Evolutionary conservation across 2,329 filamentous ascomycete genomes (phyloP), one percentile per base, ranked within the genome.

Genomic region (Neonectria faginata): DNA sequence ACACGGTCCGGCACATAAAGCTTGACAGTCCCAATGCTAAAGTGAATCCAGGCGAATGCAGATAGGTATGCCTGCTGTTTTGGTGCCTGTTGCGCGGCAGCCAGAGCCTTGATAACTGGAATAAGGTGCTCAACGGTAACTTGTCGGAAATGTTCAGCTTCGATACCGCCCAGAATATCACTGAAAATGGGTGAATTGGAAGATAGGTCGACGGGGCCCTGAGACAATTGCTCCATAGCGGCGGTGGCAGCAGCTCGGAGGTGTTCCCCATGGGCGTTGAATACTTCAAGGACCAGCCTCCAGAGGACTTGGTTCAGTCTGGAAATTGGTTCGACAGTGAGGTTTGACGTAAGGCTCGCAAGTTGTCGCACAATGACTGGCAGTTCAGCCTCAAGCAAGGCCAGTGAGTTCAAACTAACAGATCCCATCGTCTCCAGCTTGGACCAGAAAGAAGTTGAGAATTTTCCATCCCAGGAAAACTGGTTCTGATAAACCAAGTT

Each of bases 1-100:
- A 92, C 86, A 69, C 91, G 90, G 77, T 97, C 91, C 0, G 97
- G 94, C 2, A 98, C 89, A 74, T 95, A 97, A 2, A 97, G 84
- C 66, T 87, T 87, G 52, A 98, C 83, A 42, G 91, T 88, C 16
- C 90, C 90, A 20, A 94, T 79, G 2, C 92, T 91, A 65, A 97
- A 89, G 55, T 91, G 85, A 29, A 94, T 84, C 88, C 94, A 96
- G 5, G 92, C 90, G 22, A 91, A 79, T 6, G 80, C 79, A 5
- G 79, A 80, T 48, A 78, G 72, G 31, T 80, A 75, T 5, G 76
- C 70, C 20, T 73, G 68, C 4, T 67, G 62, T 6, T 55, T 50
- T 4, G 51, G 20, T 9, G 67, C 66, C 22, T 65, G 62, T n/a
- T 69, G 68, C 4, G 74, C 67, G 11, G 70, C 64, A 22, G 80